Evolutionary conservation across 306 rosid genomes (phyloP).

Genomic region (Rosa rugosa): DNA sequence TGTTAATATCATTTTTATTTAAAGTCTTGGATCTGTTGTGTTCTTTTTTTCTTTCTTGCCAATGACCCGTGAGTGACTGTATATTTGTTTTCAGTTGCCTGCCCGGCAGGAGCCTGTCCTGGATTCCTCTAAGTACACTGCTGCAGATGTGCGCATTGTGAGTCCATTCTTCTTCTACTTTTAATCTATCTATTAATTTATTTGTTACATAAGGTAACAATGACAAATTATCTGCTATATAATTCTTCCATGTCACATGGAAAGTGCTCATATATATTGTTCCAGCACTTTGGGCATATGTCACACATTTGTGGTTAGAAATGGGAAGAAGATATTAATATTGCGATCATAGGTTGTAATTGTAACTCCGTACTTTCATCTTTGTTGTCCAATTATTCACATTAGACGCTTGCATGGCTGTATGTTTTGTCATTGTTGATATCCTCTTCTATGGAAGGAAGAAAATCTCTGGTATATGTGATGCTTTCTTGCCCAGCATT

Average conservation of each 20-base stretch:
- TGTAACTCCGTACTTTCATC: not conserved
- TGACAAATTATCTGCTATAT: not conserved
- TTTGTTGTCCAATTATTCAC: not conserved
- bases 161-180: conserved; percentile 38
- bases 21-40: not conserved
- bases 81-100: conserved; percentile 60
- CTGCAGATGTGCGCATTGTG: conserved; percentile 98
- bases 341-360: not conserved
- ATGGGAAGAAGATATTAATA: not conserved
- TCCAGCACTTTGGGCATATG: not conserved
- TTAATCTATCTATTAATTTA: conserved; percentile 2
- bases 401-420: no score
- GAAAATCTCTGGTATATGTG: not conserved
- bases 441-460: not conserved
- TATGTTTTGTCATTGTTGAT: not conserved
- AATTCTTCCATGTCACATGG: not conserved
- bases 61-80: not conserved
- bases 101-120: conserved; percentile 81
- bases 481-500: not conserved
- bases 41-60: not conserved
- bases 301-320: not conserved
- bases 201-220: not conserved
- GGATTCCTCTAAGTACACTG: conserved; percentile 91
- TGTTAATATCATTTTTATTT: not conserved
- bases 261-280: not conserved